These are phyloP conservation scores for Pyrenochaeta sp. DNA, from an alignment of 2,329 filamentous ascomycete species.

Conservation along the genomic window DNA sequence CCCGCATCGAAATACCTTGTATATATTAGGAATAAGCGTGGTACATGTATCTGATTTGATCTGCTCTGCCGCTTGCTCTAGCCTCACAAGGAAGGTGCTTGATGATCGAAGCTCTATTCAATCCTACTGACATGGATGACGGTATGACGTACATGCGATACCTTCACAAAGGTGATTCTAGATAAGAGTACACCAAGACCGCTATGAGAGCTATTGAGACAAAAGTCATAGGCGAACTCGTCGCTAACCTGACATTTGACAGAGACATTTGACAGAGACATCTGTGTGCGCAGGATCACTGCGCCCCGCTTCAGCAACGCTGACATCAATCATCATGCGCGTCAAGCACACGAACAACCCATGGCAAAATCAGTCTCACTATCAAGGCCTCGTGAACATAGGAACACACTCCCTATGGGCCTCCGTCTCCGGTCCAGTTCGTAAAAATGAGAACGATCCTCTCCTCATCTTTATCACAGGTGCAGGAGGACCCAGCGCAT, in stretches of 20 bases:
- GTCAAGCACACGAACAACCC: constrained; percentile 8
- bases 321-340: background rate
- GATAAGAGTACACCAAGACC: background rate
- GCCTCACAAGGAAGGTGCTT: too few relatives aligned
- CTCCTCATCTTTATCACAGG: constrained; percentile 19
- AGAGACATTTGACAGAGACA: too few relatives aligned
- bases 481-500: constrained; percentile 9
- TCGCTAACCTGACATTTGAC: too few relatives aligned
- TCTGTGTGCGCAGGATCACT: too few relatives aligned
- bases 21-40: too few relatives aligned
- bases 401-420: constrained; percentile 11
- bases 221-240: background rate
- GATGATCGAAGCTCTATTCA: background rate
- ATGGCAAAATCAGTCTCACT: constrained; percentile 1
- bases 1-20: too few relatives aligned
- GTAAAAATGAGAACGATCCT: background rate
- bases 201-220: background rate
- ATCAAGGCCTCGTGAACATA: constrained; percentile 8
- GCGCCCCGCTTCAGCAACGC: too few relatives aligned
- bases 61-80: too few relatives aligned
- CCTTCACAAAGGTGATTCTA: background rate
- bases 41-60: too few relatives aligned
- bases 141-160: background rate
- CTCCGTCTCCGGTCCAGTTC: constrained; percentile 7
- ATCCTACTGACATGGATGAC: background rate